A percentile compares a stretch with the other conserved stretches of the same genome.
Conservation (phyloP, 2,329 filamentous ascomycete genomes). For the Talaromyces amestolkiae region DNA sequence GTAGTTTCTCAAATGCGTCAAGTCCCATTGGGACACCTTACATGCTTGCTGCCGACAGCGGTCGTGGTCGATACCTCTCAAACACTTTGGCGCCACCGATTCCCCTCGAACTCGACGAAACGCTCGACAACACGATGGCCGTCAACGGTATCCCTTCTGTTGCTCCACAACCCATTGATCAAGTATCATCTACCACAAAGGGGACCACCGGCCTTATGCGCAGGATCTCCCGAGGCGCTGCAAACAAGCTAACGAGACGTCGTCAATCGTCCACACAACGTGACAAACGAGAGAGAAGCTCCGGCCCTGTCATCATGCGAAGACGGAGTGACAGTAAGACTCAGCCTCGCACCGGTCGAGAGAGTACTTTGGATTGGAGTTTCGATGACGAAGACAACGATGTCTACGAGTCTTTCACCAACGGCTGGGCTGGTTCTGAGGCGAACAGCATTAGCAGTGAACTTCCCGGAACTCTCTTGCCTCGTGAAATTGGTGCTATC, state of each 20-base stretch:
- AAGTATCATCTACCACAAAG: constrained; percentile 41
- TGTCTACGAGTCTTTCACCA: constrained; percentile 33
- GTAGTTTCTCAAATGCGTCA: constrained; percentile 27
- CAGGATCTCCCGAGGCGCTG: constrained; percentile 77
- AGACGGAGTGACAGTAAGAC: constrained; percentile 87
- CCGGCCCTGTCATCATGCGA: constrained; percentile 83
- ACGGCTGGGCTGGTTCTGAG: constrained; percentile 42
- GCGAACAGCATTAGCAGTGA: constrained; percentile 41
- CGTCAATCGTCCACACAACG: constrained; percentile 75
- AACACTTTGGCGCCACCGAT: constrained; percentile 41
- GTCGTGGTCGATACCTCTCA: constrained; percentile 30
- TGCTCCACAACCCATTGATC: constrained; percentile 38
- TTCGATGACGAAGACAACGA: constrained; percentile 58
- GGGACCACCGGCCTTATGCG: constrained; percentile 69
- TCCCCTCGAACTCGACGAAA: constrained; percentile 69
- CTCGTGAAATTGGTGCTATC: constrained; percentile 38
- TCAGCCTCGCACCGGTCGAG: constrained; percentile 55
- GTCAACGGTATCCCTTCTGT: constrained; percentile 21
- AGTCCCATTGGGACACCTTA: constrained; percentile 37
- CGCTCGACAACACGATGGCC: constrained; percentile 51
- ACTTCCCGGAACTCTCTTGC: constrained; percentile 28
- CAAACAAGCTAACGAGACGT: constrained; percentile 65
- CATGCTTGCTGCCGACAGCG: constrained; percentile 34
- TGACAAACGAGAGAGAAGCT: constrained; percentile 78
- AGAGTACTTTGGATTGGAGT: constrained; percentile 47